Base-by-base conservation (phyloP, 1,284 basidiomycete genomes). In the Porogramme epimiltina region DNA sequence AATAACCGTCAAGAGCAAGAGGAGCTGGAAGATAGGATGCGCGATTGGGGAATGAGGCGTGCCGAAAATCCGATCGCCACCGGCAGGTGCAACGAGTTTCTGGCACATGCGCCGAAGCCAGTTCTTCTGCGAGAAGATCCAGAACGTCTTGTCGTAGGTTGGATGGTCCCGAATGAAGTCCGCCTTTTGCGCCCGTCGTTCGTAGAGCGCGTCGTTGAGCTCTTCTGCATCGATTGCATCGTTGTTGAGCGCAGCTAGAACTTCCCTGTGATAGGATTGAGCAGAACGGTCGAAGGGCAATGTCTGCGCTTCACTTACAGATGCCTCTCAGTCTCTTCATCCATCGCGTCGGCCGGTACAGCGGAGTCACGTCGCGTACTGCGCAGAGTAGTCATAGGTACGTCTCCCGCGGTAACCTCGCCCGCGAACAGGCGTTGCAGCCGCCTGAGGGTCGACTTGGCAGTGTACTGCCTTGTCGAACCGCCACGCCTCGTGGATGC, bases 81-180 rank as follows among this genome's bases (percentile, higher is more conserved):
- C 83, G 1, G 92, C 82, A 0, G 95, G 91, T 15, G 84, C 82
- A 5, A 96, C 93, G 26, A 97, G 69, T 50, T 82, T 84, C 71
- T 99, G 96, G 67, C 92, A 98, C 51, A 88, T 69, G 46, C 77
- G 80, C 0, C 96, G 87, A 38, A 97, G 43, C 3, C 73, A 70
- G 60, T 90, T 95, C 61, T 82, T 82, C 70, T 97, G 94, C 3
- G 88, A 85, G 67, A 98, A 90, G 9, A 97, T 59, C 87, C 93
- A 98, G 61, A 98, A 89, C 0, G 91, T 85, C 64, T 87, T 89
- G 71, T 98, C 96, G 64, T 91, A 99, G 0, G 87, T 84, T 0
- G 96, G 94, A 71, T 98, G 90, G 41, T 88, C 82, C 2, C 84
- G 84, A 59, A 98, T 97, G 66, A 97, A 93, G 59, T 93, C 90